phyloP scores from a whole-genome alignment of 2,329 filamentous ascomycete genomes.

The Cytospora paraplurivora region DNA sequence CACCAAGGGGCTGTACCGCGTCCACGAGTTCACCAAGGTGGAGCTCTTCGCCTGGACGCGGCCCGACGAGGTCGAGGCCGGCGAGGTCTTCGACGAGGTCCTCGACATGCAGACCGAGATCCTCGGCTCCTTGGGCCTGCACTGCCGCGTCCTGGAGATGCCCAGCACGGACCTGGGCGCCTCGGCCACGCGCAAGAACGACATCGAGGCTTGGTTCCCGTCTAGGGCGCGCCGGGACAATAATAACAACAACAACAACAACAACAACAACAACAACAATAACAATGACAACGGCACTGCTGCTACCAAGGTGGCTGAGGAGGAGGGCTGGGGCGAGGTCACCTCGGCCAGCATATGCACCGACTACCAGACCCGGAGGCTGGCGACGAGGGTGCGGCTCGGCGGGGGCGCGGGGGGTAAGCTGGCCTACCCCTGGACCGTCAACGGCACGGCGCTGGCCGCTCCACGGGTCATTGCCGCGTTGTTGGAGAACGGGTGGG shows the following conservation, averaged over 20 bases:
- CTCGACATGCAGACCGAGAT: conserved; percentile 85
- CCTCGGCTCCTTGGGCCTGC: conserved; percentile 72
- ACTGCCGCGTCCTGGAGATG: conserved; percentile 92
- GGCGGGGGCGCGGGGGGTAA: conserved; percentile 45
- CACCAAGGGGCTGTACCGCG: conserved; percentile 92
- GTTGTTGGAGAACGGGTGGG: conserved; percentile 88
- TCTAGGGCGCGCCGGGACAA: conserved; percentile 52
- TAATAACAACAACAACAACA: too few relatives aligned
- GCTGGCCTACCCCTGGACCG: conserved; percentile 78
- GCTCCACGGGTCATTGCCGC: conserved; percentile 88
- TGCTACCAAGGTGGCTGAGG: conserved; percentile 51
- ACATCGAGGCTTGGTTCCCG: conserved; percentile 95
- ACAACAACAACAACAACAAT: background rate
- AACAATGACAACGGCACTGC: background rate
- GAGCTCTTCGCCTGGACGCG: conserved; percentile 94
- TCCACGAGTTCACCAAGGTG: conserved; percentile 98
- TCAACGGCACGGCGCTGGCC: conserved; percentile 92
- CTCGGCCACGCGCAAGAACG: conserved; percentile 80
- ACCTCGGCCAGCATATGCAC: conserved; percentile 89
- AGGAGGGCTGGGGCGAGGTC: conserved; percentile 88
- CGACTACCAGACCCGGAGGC: conserved; percentile 86
- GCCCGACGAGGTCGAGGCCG: conserved; percentile 53
- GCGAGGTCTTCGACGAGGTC: conserved; percentile 78
- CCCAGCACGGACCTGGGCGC: conserved; percentile 86
- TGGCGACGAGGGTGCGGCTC: conserved; percentile 72